A percentile compares a stretch with the other conserved stretches of the same genome.
Conservation (phyloP, 2,329 filamentous ascomycete species). For the Penicillium oxalicum region DNA sequence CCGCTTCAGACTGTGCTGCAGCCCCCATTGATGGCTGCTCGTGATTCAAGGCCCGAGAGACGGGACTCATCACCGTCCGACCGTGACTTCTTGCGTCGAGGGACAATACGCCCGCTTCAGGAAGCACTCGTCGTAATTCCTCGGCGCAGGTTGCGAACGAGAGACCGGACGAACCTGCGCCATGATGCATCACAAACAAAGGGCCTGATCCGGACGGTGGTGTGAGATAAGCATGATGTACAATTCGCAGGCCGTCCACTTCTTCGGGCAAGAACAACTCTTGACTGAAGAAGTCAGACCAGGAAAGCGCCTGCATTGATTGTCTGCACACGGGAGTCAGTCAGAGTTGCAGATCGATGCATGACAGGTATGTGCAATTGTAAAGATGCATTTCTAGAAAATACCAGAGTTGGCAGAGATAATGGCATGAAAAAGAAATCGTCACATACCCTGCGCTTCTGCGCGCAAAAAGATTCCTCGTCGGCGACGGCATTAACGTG, state of each 20-base stretch:
- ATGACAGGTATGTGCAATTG: not conserved
- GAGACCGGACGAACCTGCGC: slow-evolving; percentile 85
- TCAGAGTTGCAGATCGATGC: no score
- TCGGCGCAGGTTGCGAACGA: slow-evolving; percentile 79
- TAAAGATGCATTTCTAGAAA: not conserved
- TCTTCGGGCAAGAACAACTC: slow-evolving; percentile 63
- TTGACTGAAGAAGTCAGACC: slow-evolving; percentile 86
- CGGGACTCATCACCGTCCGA: slow-evolving; percentile 44
- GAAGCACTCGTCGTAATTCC: slow-evolving; percentile 70
- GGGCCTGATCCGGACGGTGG: slow-evolving; percentile 68
- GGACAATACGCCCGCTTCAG: slow-evolving; percentile 75
- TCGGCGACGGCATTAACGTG: slow-evolving; percentile 76
- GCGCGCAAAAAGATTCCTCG: slow-evolving; percentile 66
- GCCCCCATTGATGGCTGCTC: slow-evolving; percentile 9
- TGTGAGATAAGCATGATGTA: slow-evolving; percentile 81
- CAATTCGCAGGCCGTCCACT: slow-evolving; percentile 43
- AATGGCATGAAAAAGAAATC: no score
- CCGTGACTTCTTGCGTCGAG: slow-evolving; percentile 86
- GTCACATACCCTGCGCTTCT: slow-evolving; percentile 55
- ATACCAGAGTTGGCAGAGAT: not conserved
- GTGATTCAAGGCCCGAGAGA: not conserved
- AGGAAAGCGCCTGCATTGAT: slow-evolving; percentile 59
- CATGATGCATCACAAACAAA: slow-evolving; percentile 90
- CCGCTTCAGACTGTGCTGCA: slow-evolving; percentile 25
- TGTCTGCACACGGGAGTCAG: slow-evolving; percentile 6